phyloP scores from a whole-genome alignment of 139 green algal species.

The Mychonastes homosphaera region DNA sequence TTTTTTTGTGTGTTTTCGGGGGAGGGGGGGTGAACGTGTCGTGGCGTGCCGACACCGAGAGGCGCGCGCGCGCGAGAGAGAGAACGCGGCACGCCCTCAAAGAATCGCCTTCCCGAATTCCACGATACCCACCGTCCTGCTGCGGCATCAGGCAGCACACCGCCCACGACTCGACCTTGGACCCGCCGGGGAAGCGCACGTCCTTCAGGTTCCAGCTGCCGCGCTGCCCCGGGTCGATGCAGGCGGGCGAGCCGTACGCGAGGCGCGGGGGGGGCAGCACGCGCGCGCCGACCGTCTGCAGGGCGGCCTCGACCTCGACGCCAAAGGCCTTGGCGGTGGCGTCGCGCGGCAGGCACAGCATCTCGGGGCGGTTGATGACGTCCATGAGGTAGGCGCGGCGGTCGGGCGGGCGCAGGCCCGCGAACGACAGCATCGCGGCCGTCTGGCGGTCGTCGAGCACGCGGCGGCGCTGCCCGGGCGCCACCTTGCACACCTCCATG shows the following conservation, averaged over 20 bases:
- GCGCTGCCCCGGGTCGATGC: conserved; percentile 16
- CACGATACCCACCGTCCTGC: conserved; percentile 7
- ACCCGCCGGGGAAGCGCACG: conserved; percentile 21
- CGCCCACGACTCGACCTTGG: conserved; percentile 30
- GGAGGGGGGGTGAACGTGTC: too few species aligned
- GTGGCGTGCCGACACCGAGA: not conserved
- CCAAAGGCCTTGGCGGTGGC: conserved; percentile 11
- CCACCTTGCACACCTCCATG: conserved; percentile 34
- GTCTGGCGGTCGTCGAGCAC: conserved; percentile 23
- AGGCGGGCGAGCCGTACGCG: conserved; percentile 28
- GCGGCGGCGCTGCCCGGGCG: conserved; percentile 14
- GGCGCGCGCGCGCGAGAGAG: not conserved
- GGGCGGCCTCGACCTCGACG: conserved; percentile 8
- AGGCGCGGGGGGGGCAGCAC: conserved; percentile 42
- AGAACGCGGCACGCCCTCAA: conserved; percentile 6
- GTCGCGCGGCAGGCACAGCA: conserved; percentile 1
- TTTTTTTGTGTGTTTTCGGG: too few species aligned
- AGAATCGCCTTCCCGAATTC: not conserved
- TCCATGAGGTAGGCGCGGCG: conserved; percentile 8
- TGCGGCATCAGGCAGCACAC: conserved; percentile 25
- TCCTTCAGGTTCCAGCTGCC: conserved; percentile 27
- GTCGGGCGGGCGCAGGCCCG: conserved; percentile 7
- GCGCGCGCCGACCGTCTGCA: conserved; percentile 15
- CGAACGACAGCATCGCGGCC: conserved; percentile 18
- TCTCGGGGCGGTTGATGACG: not conserved